A percentile compares a stretch with the other conserved stretches of the same genome.
Conservation (phyloP, 768 basidiomycete species). For the Auricularia sp. region DNA sequence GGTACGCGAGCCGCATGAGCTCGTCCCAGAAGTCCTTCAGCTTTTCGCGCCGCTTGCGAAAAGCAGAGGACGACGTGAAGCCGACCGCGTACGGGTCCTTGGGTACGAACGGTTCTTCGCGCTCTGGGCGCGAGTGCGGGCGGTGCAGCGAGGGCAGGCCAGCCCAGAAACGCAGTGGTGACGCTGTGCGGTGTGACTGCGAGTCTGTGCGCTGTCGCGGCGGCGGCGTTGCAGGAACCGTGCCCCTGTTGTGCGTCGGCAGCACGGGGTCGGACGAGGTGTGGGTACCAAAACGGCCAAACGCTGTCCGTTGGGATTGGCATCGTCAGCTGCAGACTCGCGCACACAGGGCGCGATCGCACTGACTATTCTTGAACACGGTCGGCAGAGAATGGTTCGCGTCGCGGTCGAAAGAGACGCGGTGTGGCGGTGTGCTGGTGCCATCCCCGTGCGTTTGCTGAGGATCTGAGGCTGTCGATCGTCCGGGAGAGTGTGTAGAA, state of each 20-base stretch:
- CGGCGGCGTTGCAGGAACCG: background rate
- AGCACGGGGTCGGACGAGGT: background rate
- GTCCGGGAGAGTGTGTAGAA: background rate
- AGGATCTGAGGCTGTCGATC: background rate
- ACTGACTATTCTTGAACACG: background rate
- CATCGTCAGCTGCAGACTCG: background rate
- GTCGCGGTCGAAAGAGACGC: background rate
- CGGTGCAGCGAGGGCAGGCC: background rate
- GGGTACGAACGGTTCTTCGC: slow-evolving; percentile 29
- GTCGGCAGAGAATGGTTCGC: background rate
- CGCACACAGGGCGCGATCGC: background rate
- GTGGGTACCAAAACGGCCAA: background rate
- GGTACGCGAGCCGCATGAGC: slow-evolving; percentile 35
- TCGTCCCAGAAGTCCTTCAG: slow-evolving; percentile 20
- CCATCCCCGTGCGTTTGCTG: background rate
- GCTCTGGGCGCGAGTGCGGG: background rate
- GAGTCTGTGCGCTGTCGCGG: background rate
- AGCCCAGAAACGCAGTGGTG: background rate
- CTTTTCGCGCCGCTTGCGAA: slow-evolving; percentile 8
- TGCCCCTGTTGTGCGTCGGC: background rate
- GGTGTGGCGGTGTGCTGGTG: background rate
- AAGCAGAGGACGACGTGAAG: slow-evolving; percentile 3
- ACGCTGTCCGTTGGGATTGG: background rate
- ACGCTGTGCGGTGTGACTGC: background rate
- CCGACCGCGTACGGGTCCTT: slow-evolving; percentile 26